phyloP scores from a whole-genome alignment of 345 rosid genomes.

The Adansonia digitata region DNA sequence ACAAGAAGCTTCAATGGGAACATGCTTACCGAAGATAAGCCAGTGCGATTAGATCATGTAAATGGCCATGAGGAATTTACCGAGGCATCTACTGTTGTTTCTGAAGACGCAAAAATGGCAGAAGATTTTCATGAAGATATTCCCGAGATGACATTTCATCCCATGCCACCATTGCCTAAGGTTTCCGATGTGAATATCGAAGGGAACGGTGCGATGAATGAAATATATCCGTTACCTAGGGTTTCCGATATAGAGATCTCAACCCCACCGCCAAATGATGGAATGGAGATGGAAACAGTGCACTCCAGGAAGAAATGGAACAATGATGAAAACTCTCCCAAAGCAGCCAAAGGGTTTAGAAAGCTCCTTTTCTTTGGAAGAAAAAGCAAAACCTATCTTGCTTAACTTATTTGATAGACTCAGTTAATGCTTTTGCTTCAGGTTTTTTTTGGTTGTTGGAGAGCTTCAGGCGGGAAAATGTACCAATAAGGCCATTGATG shows the following conservation, averaged over 20 bases:
- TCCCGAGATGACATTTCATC: constrained; percentile 26
- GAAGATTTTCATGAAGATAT: constrained; percentile 18
- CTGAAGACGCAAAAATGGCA: constrained; percentile 28
- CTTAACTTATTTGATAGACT: constrained; percentile 10
- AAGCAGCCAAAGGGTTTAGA: constrained; percentile 75
- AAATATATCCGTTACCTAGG: constrained; percentile 26
- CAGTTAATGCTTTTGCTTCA: constrained; percentile 9
- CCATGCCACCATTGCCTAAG: constrained; percentile 31
- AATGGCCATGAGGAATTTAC: constrained; percentile 26
- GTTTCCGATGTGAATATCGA: constrained; percentile 28
- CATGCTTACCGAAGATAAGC: constrained; percentile 18
- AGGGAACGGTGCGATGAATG: constrained; percentile 17
- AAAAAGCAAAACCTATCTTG: constrained; percentile 32
- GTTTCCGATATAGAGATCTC: constrained; percentile 56
- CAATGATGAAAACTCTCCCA: constrained; percentile 62
- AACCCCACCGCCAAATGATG: constrained; percentile 54
- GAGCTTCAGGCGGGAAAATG: not conserved
- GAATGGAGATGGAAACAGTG: constrained; percentile 35
- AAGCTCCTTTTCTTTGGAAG: constrained; percentile 86
- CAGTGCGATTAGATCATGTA: constrained; percentile 7
- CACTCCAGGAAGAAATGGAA: constrained; percentile 84
- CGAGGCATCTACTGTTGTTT: constrained; percentile 24
- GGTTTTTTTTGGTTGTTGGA: constrained; percentile 9
- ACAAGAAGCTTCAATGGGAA: constrained; percentile 20
- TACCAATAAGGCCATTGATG: constrained; percentile 33